Base-by-base conservation (phyloP, 2,329 filamentous ascomycete species). In the Exophiala bonariae region DNA sequence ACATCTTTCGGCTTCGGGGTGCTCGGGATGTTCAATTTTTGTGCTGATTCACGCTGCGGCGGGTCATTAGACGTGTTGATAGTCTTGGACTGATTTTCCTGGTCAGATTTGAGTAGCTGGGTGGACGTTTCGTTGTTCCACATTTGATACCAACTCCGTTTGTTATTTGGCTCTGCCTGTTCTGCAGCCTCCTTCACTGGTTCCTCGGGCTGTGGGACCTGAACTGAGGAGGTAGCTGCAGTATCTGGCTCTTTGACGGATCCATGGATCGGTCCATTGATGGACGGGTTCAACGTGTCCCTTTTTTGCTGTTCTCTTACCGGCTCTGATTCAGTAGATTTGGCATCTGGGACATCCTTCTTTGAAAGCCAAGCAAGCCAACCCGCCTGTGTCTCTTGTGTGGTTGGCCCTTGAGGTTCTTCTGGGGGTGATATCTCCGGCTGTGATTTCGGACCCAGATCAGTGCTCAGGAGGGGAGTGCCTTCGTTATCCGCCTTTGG, bases 101-200 rank as follows among this genome's bases (percentile, higher is more conserved):
- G 19, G 11, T 17, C 36, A 5, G 41, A 11, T 34, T 44, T 49
- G 5, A 36, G n/a, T 8, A 39, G 22, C 13, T 20, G 20, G 9
- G 26, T 14, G 8, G 55, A 19, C 22, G 37, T 10, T 31, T 53
- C 54, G 32, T 43, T 66, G 48, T 65, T 64, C 70, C 66, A 72
- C 64, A 73, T 69, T 48, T 72, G 69, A 47, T 72, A 61, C 71
- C 69, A 73, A 34, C 68, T 70, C 41, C 68, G 63, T 47, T 68
- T 73, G 63, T 20, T 65, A 46, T 10, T 42, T 53, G 3, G 60
- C 50, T 38, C 54, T 23, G 23, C 50, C 40, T 56, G 54, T 57
- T 26, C 18, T 37, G 40, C 38, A 55, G 38, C 34, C 62, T 55
- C 22, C 50, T 55, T 34, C 57, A 51, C 35, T 40, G 23, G 13